A percentile compares a stretch with the other conserved stretches of the same genome.
Conservation (phyloP, 116 monocot genomes). For the Phalaenopsis hybrid region DNA sequence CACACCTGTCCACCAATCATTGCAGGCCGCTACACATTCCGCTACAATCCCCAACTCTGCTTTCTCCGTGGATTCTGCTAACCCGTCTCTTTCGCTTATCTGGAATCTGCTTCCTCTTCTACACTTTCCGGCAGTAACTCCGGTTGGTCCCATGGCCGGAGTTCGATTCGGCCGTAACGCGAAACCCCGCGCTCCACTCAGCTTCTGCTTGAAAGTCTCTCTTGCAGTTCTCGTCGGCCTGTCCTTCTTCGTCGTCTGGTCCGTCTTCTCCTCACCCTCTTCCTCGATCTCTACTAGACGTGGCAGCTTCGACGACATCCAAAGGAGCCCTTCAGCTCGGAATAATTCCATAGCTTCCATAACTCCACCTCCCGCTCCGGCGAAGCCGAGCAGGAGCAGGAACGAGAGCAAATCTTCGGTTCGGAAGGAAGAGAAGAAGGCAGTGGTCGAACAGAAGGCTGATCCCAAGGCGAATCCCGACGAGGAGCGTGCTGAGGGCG, state of each 20-base stretch:
- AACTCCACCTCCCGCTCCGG: slow-evolving; percentile 6
- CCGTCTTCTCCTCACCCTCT: slow-evolving; percentile 41
- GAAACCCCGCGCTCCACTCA: slow-evolving; percentile 31
- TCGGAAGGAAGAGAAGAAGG: not conserved
- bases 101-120: not conserved
- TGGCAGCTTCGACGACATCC: slow-evolving; percentile 47
- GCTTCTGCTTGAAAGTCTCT: slow-evolving; percentile 52
- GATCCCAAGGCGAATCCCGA: slow-evolving; percentile 3
- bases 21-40: no score
- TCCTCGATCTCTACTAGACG: slow-evolving; percentile 20
- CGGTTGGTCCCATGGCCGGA: slow-evolving; percentile 19
- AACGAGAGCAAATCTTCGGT: not conserved
- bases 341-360: slow-evolving; percentile 3
- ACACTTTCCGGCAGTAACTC: not conserved
- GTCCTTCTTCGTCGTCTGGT: slow-evolving; percentile 62
- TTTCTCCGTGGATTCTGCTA: no score
- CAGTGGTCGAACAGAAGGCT: not conserved
- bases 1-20: no score
- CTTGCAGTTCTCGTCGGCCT: slow-evolving; percentile 56
- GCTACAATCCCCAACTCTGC: no score
- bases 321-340: not conserved
- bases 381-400: not conserved
- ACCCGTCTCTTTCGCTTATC: not conserved
- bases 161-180: slow-evolving; percentile 9
- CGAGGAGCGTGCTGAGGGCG: not conserved